Evolutionary conservation across 306 rosid species (phyloP).

Genomic region (Rubus parviflorus): DNA sequence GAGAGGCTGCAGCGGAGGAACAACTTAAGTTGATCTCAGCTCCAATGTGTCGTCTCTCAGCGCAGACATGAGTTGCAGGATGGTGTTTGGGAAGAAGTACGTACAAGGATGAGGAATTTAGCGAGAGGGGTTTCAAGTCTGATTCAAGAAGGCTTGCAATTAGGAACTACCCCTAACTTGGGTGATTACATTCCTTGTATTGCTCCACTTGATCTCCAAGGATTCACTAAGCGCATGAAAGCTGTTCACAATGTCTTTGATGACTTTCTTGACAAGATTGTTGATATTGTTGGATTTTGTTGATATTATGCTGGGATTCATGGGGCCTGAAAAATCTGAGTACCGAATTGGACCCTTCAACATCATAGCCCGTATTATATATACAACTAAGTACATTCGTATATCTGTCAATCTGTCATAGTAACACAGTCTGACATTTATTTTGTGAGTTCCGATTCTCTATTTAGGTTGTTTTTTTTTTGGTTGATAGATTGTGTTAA

Average conservation of each 20-base stretch:
- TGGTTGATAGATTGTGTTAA: neutral
- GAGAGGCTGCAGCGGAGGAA: neutral
- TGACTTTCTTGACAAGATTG: slow-evolving; percentile 23
- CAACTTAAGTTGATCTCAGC: slow-evolving; percentile 23
- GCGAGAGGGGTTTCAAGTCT: slow-evolving; percentile 25
- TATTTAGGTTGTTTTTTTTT: neutral
- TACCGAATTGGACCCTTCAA: neutral
- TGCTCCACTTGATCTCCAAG: slow-evolving; percentile 31
- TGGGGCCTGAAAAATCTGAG: neutral
- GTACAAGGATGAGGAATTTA: slow-evolving; percentile 20
- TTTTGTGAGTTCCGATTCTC: too few relatives aligned
- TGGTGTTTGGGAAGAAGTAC: slow-evolving; percentile 39
- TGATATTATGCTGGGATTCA: slow-evolving; percentile 19
- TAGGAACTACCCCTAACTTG: slow-evolving; percentile 14
- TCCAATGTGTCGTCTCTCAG: slow-evolving; percentile 18
- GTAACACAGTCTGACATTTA: neutral
- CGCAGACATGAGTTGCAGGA: slow-evolving; percentile 22
- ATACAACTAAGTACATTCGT: neutral
- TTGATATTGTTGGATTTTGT: slow-evolving; percentile 33
- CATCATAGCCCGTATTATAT: neutral
- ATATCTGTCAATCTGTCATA: neutral
- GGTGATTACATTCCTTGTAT: too few relatives aligned
- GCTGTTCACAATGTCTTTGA: slow-evolving; percentile 11
- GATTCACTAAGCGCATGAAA: slow-evolving; percentile 27
- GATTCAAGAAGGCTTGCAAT: slow-evolving; percentile 12